phyloP scores from a whole-genome alignment of 2,329 filamentous ascomycete species.

The Venturia carpophila region DNA sequence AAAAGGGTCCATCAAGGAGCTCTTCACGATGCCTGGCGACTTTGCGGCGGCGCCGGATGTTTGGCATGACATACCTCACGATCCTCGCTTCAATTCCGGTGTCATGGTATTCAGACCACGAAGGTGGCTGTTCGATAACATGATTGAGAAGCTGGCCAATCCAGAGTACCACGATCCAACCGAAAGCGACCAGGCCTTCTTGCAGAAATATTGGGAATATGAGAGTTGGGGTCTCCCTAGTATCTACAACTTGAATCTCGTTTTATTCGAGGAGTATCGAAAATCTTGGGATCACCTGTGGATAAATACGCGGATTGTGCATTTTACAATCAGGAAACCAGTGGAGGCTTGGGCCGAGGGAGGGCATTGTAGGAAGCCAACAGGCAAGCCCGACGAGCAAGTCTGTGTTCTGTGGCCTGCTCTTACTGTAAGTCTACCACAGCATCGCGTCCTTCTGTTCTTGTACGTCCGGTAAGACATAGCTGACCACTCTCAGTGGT shows the following conservation, averaged over 20 bases:
- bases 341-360: neutral
- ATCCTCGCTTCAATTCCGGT: constrained; percentile 27
- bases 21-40: constrained; percentile 26
- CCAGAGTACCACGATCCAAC: constrained; percentile 25
- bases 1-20: constrained; percentile 24
- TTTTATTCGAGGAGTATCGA: constrained; percentile 14
- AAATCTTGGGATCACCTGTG: constrained; percentile 10
- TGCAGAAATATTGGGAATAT: constrained; percentile 26
- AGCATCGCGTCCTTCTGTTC: neutral
- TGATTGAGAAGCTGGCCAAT: constrained; percentile 21
- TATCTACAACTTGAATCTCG: constrained; percentile 28
- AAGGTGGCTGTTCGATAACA: constrained; percentile 24
- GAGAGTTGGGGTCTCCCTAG: constrained; percentile 26
- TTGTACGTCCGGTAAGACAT: no score
- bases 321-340: constrained; percentile 14
- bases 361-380: constrained; percentile 1
- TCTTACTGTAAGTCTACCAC: neutral
- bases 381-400: neutral
- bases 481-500: neutral
- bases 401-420: neutral
- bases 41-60: constrained; percentile 28
- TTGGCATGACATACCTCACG: constrained; percentile 25
- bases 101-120: constrained; percentile 25
- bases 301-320: constrained; percentile 7
- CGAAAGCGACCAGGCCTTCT: constrained; percentile 26